A percentile compares a stretch with the other conserved stretches of the same genome.
These are phyloP conservation scores for Omphalea diandra DNA, from an alignment of 441 rosid species.

Conservation along the genomic window DNA sequence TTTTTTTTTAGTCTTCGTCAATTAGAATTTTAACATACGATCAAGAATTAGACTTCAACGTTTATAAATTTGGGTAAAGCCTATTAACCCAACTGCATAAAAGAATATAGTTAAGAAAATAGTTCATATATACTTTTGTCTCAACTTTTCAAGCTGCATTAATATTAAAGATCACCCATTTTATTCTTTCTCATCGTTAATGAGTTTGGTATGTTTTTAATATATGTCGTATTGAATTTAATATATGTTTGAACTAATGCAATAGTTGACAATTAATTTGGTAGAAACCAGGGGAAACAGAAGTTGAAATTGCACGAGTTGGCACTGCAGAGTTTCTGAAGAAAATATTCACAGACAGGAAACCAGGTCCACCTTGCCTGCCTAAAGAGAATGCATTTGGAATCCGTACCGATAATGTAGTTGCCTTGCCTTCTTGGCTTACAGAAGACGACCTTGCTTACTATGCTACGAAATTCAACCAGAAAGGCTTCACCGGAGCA, in stretches of 20 bases:
- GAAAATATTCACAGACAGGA: constrained; percentile 36
- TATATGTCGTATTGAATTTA: too few relatives aligned
- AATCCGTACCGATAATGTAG: constrained; percentile 12
- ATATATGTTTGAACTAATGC: neutral
- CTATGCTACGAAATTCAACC: constrained; percentile 38
- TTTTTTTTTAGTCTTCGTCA: too few relatives aligned
- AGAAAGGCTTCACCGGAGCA: constrained; percentile 61
- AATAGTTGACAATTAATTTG: neutral
- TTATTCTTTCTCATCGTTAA: neutral
- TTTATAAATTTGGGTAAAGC: neutral
- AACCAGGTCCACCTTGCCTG: constrained; percentile 46
- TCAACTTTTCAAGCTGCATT: too few relatives aligned
- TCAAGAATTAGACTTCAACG: neutral
- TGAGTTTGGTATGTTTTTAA: neutral
- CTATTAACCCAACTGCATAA: too few relatives aligned
- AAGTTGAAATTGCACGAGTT: constrained; percentile 44
- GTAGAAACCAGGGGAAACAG: constrained; percentile 62
- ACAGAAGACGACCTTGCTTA: constrained; percentile 52
- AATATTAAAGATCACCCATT: too few relatives aligned
- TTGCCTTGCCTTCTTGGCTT: constrained; percentile 56
- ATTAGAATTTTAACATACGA: neutral
- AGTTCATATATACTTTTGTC: too few relatives aligned
- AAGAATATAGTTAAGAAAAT: too few relatives aligned
- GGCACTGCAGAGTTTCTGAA: constrained; percentile 40
- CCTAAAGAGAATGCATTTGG: constrained; percentile 43